phyloP scores from a whole-genome alignment of 805 yeast species.

The Saccharomycopsis microspora region DNA sequence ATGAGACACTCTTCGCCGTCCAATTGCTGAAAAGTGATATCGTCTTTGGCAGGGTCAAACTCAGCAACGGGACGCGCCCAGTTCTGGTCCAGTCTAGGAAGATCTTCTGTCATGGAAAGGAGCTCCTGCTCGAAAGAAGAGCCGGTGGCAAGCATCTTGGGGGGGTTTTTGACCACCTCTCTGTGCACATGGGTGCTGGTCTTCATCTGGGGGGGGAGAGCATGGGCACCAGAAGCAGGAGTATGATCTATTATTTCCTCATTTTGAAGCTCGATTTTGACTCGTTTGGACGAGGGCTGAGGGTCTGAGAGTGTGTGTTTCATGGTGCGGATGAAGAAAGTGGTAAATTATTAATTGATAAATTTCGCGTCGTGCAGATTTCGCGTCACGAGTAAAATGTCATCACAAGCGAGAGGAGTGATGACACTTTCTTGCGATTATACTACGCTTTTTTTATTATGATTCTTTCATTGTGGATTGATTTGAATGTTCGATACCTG shows the following conservation, averaged over 20 bases:
- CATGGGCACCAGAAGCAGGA: slow-evolving; percentile 13
- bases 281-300: too few relatives aligned
- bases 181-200: slow-evolving; percentile 10
- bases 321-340: too few relatives aligned
- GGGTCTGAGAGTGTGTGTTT: too few relatives aligned
- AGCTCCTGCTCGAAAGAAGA: slow-evolving; percentile 45
- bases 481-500: too few relatives aligned
- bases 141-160: slow-evolving; percentile 15
- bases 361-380: too few relatives aligned
- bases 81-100: slow-evolving; percentile 21
- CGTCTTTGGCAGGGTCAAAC: slow-evolving; percentile 37
- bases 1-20: slow-evolving; percentile 81
- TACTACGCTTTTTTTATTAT: too few relatives aligned
- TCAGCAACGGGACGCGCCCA: slow-evolving; percentile 51
- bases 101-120: slow-evolving; percentile 30
- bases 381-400: too few relatives aligned
- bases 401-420: too few relatives aligned
- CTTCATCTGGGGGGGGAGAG: background rate
- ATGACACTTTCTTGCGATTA: too few relatives aligned
- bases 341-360: too few relatives aligned
- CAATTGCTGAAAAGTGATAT: slow-evolving; percentile 75
- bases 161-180: background rate
- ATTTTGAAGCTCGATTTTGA: too few relatives aligned
- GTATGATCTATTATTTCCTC: background rate
- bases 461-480: too few relatives aligned